Evolutionary conservation across 2,329 filamentous ascomycete genomes (phyloP).

Genomic region (Alternaria brassicicola): DNA sequence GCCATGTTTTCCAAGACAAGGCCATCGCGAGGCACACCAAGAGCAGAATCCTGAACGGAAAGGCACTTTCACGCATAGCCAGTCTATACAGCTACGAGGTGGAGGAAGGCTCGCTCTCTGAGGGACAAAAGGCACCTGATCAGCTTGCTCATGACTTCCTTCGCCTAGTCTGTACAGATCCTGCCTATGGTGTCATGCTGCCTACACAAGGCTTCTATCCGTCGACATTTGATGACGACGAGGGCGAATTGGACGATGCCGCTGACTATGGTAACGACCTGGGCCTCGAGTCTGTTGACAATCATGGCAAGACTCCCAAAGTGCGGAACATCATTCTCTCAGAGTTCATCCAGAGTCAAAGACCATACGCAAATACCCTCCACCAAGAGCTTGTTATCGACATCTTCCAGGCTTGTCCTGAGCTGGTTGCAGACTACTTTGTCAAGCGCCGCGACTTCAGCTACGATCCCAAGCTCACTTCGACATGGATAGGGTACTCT

Average conservation of each 20-base stretch:
- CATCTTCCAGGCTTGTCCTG: conserved; percentile 81
- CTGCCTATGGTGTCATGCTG: conserved; percentile 74
- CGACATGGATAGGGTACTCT: conserved; percentile 94
- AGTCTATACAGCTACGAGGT: conserved; percentile 50
- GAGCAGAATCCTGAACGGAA: conserved; percentile 74
- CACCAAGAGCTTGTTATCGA: conserved; percentile 82
- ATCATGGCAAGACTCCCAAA: conserved; percentile 72
- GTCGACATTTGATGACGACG: conserved; percentile 66
- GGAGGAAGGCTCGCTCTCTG: conserved; percentile 53
- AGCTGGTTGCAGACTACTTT: conserved; percentile 89
- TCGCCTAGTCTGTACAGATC: conserved; percentile 73
- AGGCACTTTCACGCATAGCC: conserved; percentile 70
- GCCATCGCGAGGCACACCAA: conserved; percentile 76
- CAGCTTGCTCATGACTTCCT: conserved; percentile 78
- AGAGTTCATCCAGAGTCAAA: conserved; percentile 77
- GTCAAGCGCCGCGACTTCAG: conserved; percentile 75
- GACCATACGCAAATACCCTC: conserved; percentile 79
- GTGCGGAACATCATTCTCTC: conserved; percentile 81
- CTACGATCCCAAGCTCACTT: conserved; percentile 88
- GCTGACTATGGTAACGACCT: conserved; percentile 62
- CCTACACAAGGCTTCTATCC: conserved; percentile 86
- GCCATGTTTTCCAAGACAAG: conserved; percentile 74
- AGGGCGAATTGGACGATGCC: conserved; percentile 42
- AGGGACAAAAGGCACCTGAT: conserved; percentile 63
- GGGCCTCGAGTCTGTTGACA: conserved; percentile 71